phyloP scores from a whole-genome alignment of 2,329 filamentous ascomycete genomes.

The Cladosporium colombiae region DNA sequence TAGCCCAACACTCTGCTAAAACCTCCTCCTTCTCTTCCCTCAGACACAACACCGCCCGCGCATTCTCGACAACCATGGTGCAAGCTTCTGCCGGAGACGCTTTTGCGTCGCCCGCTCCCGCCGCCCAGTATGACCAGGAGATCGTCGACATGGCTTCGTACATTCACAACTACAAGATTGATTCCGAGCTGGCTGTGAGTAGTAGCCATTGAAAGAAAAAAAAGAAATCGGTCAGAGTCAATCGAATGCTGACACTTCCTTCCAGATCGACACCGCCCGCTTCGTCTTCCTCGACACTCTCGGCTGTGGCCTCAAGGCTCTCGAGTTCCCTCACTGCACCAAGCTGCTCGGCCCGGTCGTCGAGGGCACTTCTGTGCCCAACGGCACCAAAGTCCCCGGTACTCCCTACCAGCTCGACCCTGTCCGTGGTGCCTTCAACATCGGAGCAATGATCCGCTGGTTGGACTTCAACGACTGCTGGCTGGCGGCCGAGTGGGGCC shows the following conservation, averaged over 20 bases:
- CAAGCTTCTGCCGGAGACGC: conserved; percentile 32
- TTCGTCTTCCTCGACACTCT: conserved; percentile 97
- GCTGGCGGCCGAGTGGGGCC: conserved; percentile 98
- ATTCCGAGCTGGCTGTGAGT: conserved; percentile 89
- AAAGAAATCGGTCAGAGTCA: not conserved
- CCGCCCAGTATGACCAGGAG: conserved; percentile 73
- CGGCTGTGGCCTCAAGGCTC: conserved; percentile 91
- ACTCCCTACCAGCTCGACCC: conserved; percentile 94
- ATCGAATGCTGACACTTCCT: conserved; percentile 18
- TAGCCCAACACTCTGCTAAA: conserved; percentile 22
- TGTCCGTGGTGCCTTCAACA: conserved; percentile 96
- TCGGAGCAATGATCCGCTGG: conserved; percentile 98
- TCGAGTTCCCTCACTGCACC: conserved; percentile 93
- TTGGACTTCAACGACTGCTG: conserved; percentile 99
- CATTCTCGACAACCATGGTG: conserved; percentile 37
- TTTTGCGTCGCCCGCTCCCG: conserved; percentile 32
- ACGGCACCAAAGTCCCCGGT: conserved; percentile 86
- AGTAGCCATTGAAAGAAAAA: not conserved
- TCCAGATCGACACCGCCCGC: conserved; percentile 88
- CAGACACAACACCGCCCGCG: conserved; percentile 23
- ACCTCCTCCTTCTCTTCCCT: conserved; percentile 22
- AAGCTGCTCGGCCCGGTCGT: conserved; percentile 93
- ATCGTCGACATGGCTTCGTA: conserved; percentile 95
- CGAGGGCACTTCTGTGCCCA: conserved; percentile 84
- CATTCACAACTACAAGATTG: conserved; percentile 86